Evolutionary conservation across 768 basidiomycete species (phyloP).

Genomic region (Cantharellus anzutake): DNA sequence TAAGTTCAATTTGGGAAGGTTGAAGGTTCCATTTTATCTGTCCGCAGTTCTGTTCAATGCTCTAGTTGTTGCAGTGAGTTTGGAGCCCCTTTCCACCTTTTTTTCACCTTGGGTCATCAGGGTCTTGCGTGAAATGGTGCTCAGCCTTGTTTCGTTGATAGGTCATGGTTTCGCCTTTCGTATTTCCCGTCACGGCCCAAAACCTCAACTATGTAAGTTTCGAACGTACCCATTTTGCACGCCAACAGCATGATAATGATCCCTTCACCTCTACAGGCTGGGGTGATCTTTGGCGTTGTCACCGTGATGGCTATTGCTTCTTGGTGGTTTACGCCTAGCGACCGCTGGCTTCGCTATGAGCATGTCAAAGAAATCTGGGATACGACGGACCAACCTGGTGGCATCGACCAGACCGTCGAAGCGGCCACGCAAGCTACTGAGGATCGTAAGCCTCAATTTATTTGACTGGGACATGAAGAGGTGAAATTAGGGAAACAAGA

Average conservation of each 20-base stretch:
- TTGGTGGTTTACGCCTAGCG: slow-evolving; percentile 64
- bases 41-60: slow-evolving; percentile 52
- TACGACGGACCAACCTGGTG: slow-evolving; percentile 1
- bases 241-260: neutral
- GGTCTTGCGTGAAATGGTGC: neutral
- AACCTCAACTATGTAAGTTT: slow-evolving; percentile 71
- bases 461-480: no score
- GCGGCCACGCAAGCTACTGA: neutral
- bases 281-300: slow-evolving; percentile 60
- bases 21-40: slow-evolving; percentile 48
- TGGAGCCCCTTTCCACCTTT: neutral
- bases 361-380: slow-evolving; percentile 14
- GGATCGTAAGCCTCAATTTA: neutral
- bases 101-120: neutral
- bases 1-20: slow-evolving; percentile 50
- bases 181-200: slow-evolving; percentile 56
- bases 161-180: slow-evolving; percentile 77
- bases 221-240: neutral
- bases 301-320: slow-evolving; percentile 58
- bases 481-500: no score
- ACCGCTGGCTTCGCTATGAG: slow-evolving; percentile 60
- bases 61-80: slow-evolving; percentile 49
- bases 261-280: slow-evolving; percentile 26
- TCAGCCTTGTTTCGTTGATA: slow-evolving; percentile 15
- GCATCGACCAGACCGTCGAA: neutral